Conservation (phyloP, 2,329 filamentous ascomycete species). For the Ceratocystis colombiana region DNA sequence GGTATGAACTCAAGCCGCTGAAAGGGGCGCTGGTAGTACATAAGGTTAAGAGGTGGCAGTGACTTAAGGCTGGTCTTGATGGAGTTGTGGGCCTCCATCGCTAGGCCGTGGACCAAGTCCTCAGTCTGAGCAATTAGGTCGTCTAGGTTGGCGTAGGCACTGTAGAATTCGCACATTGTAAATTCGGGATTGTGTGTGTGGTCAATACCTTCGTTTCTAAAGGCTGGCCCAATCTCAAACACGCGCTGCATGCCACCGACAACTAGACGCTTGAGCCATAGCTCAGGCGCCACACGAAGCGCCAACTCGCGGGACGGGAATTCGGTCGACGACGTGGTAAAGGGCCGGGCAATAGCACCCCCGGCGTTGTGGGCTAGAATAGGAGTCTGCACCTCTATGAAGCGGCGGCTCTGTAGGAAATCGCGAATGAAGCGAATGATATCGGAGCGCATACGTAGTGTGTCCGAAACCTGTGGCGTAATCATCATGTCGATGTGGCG, state of each 20-base stretch:
- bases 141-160: conserved; percentile 66
- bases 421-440: conserved; percentile 65
- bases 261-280: conserved; percentile 88
- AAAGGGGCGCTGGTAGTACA: conserved; percentile 46
- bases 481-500: conserved; percentile 83
- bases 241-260: conserved; percentile 79
- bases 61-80: conserved; percentile 39
- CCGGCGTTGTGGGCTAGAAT: conserved; percentile 72
- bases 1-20: conserved; percentile 70
- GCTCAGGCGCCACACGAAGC: conserved; percentile 81
- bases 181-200: conserved; percentile 94
- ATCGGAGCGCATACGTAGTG: conserved; percentile 61
- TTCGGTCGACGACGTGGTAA: conserved; percentile 68
- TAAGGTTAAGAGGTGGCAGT: conserved; percentile 41
- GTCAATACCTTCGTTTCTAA: conserved; percentile 89
- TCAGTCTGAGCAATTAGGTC: conserved; percentile 70
- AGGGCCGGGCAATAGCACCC: conserved; percentile 81
- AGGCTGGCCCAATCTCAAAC: conserved; percentile 86
- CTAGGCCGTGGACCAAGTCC: conserved; percentile 53
- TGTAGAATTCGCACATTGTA: conserved; percentile 95
- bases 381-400: conserved; percentile 84
- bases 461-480: conserved; percentile 56
- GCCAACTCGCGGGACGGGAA: conserved; percentile 61
- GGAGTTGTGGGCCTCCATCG: conserved; percentile 40
- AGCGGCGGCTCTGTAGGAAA: conserved; percentile 60